A percentile compares a stretch with the other conserved stretches of the same genome.
These are phyloP conservation scores for Ceriops zippeliana DNA, from an alignment of 345 rosid genomes.

Conservation along the genomic window DNA sequence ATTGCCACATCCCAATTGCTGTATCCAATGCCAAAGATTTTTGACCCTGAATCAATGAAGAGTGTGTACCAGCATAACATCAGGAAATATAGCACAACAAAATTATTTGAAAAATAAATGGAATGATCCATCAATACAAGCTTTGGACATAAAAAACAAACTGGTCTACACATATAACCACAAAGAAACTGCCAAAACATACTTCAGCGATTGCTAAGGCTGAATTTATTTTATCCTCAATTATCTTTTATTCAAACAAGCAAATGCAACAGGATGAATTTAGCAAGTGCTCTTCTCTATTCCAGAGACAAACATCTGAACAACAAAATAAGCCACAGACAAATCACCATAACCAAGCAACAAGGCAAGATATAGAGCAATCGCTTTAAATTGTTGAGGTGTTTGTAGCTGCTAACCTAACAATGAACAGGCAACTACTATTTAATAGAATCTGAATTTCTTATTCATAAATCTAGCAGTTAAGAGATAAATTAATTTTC, in stretches of 20 bases:
- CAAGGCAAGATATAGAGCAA: not conserved
- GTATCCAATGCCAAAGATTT: constrained; percentile 95
- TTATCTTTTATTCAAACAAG: too few species aligned
- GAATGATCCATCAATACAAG: not conserved
- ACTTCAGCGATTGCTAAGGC: too few species aligned
- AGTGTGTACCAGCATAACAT: not conserved
- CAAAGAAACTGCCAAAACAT: too few species aligned
- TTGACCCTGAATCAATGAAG: constrained; percentile 61
- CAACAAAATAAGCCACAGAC: not conserved
- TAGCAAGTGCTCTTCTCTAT: not conserved
- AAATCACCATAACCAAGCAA: not conserved
- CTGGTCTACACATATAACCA: too few species aligned
- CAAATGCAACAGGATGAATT: too few species aligned
- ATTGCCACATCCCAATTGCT: constrained; percentile 99
- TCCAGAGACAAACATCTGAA: not conserved
- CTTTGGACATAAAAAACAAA: too few species aligned
- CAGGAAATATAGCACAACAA: not conserved
- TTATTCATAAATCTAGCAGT: too few species aligned
- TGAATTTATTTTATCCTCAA: too few species aligned
- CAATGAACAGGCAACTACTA: not conserved
- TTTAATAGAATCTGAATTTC: too few species aligned
- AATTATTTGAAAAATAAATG: constrained; percentile 1
- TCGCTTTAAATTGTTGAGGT: not conserved
- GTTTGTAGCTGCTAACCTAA: not conserved
- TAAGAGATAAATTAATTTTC: too few species aligned